Evolutionary conservation across 2,329 filamentous ascomycete species (phyloP).

Genomic region (Fusarium transvaalense): DNA sequence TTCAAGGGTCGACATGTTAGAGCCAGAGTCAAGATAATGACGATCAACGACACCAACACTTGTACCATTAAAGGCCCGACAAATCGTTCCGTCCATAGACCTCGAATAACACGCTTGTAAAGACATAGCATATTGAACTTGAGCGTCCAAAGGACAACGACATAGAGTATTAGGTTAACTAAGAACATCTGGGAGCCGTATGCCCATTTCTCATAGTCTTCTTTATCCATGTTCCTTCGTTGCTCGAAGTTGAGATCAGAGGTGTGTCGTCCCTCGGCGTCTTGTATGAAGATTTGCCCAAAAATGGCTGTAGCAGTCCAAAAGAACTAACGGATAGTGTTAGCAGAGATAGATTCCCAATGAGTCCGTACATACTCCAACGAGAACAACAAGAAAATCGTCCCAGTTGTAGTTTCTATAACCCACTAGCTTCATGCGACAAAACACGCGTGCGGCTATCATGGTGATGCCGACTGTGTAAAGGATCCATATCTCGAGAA

Average conservation of each 20-base stretch:
- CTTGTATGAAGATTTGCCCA: slow-evolving; percentile 47
- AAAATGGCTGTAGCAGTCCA: slow-evolving; percentile 41
- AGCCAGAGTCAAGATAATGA: slow-evolving; percentile 47
- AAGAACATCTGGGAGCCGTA: slow-evolving; percentile 55
- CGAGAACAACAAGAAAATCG: slow-evolving; percentile 49
- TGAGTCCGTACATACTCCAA: no score
- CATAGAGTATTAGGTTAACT: slow-evolving; percentile 52
- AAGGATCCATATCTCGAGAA: slow-evolving; percentile 55
- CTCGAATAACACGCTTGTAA: slow-evolving; percentile 53
- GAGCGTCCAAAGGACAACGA: slow-evolving; percentile 55
- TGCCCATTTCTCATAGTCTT: slow-evolving; percentile 46
- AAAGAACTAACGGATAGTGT: no score
- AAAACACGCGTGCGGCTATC: slow-evolving; percentile 51
- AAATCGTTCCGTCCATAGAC: slow-evolving; percentile 53
- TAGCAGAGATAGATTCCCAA: no score
- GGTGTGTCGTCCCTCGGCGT: slow-evolving; percentile 49
- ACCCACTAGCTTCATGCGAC: slow-evolving; percentile 52
- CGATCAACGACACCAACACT: slow-evolving; percentile 44
- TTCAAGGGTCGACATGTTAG: slow-evolving; percentile 53
- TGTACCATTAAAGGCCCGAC: slow-evolving; percentile 53
- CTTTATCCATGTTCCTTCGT: slow-evolving; percentile 48
- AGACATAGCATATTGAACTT: slow-evolving; percentile 59
- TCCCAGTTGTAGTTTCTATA: slow-evolving; percentile 50
- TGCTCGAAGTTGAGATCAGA: slow-evolving; percentile 49
- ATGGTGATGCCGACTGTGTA: slow-evolving; percentile 50